Conservation (phyloP, 305 asterid species). For the Fraxinus velutina region DNA sequence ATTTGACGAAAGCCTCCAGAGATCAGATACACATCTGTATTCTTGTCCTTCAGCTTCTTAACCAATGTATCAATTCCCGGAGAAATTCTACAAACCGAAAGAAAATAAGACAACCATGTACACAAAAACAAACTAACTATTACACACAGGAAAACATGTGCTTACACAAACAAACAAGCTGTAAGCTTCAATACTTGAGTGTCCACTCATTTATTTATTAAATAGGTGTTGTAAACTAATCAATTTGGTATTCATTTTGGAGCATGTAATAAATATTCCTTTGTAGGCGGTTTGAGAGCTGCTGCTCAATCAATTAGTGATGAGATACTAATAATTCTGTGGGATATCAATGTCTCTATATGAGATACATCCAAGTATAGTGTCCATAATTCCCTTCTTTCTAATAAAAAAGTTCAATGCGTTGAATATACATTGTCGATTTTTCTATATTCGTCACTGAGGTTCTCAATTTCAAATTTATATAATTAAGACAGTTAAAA, state of each 20-base stretch:
- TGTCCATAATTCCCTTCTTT: neutral
- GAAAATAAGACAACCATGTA: conserved; percentile 16
- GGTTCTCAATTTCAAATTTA: neutral
- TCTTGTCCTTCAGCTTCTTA: conserved; percentile 59
- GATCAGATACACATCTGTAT: conserved; percentile 61
- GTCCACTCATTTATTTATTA: neutral
- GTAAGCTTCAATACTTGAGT: neutral
- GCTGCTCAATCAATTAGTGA: neutral
- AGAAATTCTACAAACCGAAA: conserved; percentile 58
- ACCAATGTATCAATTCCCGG: conserved; percentile 80
- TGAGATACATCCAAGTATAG: neutral
- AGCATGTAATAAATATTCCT: neutral
- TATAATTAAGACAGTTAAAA: neutral
- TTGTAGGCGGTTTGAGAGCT: neutral
- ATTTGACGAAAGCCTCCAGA: conserved; percentile 97
- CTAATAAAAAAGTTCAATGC: neutral
- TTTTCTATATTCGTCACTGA: neutral
- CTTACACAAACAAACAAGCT: neutral
- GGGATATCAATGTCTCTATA: neutral
- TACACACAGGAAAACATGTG: neutral
- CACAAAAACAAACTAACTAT: neutral
- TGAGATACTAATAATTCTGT: neutral
- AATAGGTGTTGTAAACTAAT: neutral
- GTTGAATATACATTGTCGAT: neutral
- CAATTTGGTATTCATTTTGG: neutral